Base-by-base conservation (phyloP, 345 rosid genomes). In the Ceriops decandra region DNA sequence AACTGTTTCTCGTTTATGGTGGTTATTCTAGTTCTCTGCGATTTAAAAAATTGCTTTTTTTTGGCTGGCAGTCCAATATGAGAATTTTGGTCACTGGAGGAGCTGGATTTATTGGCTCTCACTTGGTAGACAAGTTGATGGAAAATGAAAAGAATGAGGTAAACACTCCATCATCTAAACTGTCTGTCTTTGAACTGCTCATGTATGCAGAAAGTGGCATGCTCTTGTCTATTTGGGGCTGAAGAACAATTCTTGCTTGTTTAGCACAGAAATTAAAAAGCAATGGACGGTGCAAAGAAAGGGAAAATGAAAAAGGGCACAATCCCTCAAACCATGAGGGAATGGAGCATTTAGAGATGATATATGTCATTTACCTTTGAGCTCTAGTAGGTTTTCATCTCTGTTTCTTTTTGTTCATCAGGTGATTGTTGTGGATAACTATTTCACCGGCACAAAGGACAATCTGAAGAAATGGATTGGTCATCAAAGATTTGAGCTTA, bases 401-500 rank as follows among this genome's bases (percentile, higher is more conserved):
- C 26, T 24, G 21, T 42, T 56, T 63, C 19, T 31, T 62, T 62
- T 16, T 63, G 32, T 26, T 35, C 24, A 52, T 9, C 70, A 90
- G 98, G 97, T 93, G 36, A 76, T 88, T 68, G 98, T 91, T 62
- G 97, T 68, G 63, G 97, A 93, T 70, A 91, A 93, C 79, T 91
- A 84, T 76, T 93, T 90, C 81, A 90, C 98, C 59, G 98, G 98
- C 59, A 83, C 91, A 2, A 93, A 90, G 74, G 98, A 91, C 66
- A 93, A 93, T 81, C 85, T 93, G 51, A 89, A 68, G 80, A 91
- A 85, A 76, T 93, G 98, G 97, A 89, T 93, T 3, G 97, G 96
- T 65, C 97, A 91, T 74, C 97, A 97, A 0, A 93, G 98, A 81
- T 93, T 91, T 79, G 97, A 93, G 82, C 95, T 93, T 32, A 88